Conservation (phyloP, 164 flowering plant genomes). For the Euptelea pleiosperma region DNA sequence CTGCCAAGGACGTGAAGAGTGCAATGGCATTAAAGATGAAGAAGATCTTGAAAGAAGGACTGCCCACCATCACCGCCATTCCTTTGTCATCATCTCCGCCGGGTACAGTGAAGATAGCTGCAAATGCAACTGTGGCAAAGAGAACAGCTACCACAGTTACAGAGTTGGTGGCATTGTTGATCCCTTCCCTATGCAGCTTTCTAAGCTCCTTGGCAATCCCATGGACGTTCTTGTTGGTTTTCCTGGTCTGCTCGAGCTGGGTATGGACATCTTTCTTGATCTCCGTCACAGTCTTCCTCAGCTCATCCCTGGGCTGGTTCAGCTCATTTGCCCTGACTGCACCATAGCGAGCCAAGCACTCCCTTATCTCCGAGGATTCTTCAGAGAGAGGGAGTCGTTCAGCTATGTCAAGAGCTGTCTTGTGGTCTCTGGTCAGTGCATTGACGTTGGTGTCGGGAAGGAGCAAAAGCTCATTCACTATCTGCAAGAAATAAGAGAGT, state of each 20-base stretch:
- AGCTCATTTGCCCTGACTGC: slow-evolving; percentile 66
- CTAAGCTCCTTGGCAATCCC: slow-evolving; percentile 68
- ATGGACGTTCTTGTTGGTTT: slow-evolving; percentile 60
- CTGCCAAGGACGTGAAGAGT: slow-evolving; percentile 76
- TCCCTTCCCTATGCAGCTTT: slow-evolving; percentile 67
- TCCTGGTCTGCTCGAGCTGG: slow-evolving; percentile 71
- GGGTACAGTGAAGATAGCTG: slow-evolving; percentile 77
- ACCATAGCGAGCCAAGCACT: slow-evolving; percentile 41
- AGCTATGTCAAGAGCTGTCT: slow-evolving; percentile 74
- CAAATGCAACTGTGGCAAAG: slow-evolving; percentile 78
- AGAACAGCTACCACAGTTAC: slow-evolving; percentile 80
- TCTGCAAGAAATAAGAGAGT: slow-evolving; percentile 42
- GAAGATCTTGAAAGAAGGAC: slow-evolving; percentile 58
- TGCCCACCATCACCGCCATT: slow-evolving; percentile 44
- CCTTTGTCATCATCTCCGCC: slow-evolving; percentile 52
- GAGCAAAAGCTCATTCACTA: slow-evolving; percentile 47
- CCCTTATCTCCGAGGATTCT: slow-evolving; percentile 57
- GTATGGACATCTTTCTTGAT: slow-evolving; percentile 69
- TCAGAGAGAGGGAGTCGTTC: slow-evolving; percentile 63
- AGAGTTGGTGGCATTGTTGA: slow-evolving; percentile 80
- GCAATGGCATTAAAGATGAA: slow-evolving; percentile 67
- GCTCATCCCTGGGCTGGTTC: slow-evolving; percentile 76
- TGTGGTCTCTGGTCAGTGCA: slow-evolving; percentile 66
- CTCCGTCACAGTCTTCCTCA: slow-evolving; percentile 62
- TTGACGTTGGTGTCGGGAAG: slow-evolving; percentile 67